Evolutionary conservation across 345 rosid species (phyloP).

Genomic region (Gynandropsis gynandra): DNA sequence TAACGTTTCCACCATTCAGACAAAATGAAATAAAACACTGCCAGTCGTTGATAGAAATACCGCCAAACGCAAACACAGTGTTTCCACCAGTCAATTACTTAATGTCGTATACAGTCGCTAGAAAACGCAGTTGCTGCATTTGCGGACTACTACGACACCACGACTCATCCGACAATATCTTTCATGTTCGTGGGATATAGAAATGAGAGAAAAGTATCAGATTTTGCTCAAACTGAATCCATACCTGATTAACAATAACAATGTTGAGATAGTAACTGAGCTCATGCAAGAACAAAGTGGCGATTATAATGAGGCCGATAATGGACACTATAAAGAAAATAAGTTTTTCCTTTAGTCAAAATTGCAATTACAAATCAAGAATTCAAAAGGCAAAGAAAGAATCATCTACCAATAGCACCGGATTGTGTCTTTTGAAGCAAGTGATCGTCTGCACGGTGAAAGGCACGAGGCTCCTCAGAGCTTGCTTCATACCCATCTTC

Average conservation of each 20-base stretch:
- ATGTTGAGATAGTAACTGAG: slow-evolving; percentile 71
- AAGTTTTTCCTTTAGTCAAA: slow-evolving; percentile 7
- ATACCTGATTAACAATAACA: slow-evolving; percentile 86
- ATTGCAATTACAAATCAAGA: background rate
- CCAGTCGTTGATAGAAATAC: too few species aligned
- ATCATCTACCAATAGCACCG: slow-evolving; percentile 72
- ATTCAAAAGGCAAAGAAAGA: background rate
- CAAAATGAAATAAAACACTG: too few species aligned
- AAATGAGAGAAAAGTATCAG: slow-evolving; percentile 3
- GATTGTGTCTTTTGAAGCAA: slow-evolving; percentile 86
- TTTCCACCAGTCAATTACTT: too few species aligned
- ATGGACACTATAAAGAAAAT: slow-evolving; percentile 56
- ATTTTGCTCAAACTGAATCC: background rate
- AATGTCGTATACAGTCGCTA: too few species aligned
- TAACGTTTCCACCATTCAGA: too few species aligned
- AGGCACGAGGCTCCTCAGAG: slow-evolving; percentile 76
- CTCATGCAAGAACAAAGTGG: slow-evolving; percentile 81
- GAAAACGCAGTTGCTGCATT: too few species aligned
- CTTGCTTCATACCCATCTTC: slow-evolving; percentile 78
- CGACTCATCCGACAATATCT: too few species aligned
- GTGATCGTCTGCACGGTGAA: slow-evolving; percentile 97
- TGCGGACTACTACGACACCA: too few species aligned
- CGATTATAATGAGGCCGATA: slow-evolving; percentile 79
- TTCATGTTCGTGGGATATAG: too few species aligned
- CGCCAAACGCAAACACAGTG: too few species aligned